Evolutionary conservation across 2,329 filamentous ascomycete species (phyloP).

Genomic region (Ophiobolus disseminans): DNA sequence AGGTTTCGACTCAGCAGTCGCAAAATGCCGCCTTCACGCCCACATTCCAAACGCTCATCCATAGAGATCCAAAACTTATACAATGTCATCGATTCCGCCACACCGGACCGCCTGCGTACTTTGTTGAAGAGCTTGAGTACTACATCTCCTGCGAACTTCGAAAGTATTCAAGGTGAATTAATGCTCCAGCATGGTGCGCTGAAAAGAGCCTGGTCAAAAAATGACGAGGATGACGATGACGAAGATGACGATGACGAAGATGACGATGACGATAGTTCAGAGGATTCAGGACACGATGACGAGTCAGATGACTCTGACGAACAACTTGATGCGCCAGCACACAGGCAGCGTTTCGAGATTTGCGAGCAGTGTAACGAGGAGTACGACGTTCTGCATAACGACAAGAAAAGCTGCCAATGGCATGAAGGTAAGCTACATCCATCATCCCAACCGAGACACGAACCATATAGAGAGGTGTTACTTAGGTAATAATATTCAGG

Average conservation of each 20-base stretch:
- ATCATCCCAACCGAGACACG: neutral
- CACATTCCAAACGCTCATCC: neutral
- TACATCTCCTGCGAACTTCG: neutral
- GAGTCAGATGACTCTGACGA: slow-evolving; percentile 13
- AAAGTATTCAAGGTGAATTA: slow-evolving; percentile 3
- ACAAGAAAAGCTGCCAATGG: slow-evolving; percentile 20
- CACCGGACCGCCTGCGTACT: slow-evolving; percentile 5
- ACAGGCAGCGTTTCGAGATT: slow-evolving; percentile 18
- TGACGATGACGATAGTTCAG: neutral
- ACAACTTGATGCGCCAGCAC: neutral
- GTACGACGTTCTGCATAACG: slow-evolving; percentile 26
- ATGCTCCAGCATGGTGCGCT: slow-evolving; percentile 1
- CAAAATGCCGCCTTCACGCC: neutral
- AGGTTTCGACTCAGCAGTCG: too few species aligned
- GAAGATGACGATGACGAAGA: neutral
- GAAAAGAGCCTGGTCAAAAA: neutral
- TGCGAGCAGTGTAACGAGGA: slow-evolving; percentile 32
- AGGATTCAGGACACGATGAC: neutral
- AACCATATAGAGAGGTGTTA: slow-evolving; percentile 15
- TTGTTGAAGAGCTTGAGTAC: slow-evolving; percentile 8
- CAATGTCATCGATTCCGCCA: slow-evolving; percentile 12
- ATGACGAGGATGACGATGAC: neutral
- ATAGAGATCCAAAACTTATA: slow-evolving; percentile 4
- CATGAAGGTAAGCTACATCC: slow-evolving; percentile 21
- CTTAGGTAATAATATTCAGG: slow-evolving; percentile 15